Percentiles rank a stretch among this genome's conserved stretches.
Conservation (phyloP, 108 stramenopile species). For the Cyclotella kingstonii region DNA sequence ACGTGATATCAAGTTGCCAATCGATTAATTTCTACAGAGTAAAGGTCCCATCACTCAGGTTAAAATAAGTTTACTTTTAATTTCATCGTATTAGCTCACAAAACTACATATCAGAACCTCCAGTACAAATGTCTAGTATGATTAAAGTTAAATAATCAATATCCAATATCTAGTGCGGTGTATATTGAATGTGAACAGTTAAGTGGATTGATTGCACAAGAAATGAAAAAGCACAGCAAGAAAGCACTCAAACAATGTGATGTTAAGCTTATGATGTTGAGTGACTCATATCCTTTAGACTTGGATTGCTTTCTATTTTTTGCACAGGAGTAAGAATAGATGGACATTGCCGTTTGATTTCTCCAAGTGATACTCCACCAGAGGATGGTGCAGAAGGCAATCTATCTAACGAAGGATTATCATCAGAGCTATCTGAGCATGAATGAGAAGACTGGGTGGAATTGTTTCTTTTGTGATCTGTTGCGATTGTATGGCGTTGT, state of each 20-base stretch:
- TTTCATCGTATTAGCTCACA: too few species aligned
- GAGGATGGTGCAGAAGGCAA: constrained; percentile 7
- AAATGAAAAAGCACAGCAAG: too few species aligned
- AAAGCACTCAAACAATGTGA: neutral
- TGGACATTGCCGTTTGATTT: constrained; percentile 1
- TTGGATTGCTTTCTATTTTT: constrained; percentile 7
- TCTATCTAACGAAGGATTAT: constrained; percentile 5
- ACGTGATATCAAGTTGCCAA: too few species aligned
- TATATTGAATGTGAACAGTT: too few species aligned
- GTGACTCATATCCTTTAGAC: constrained; percentile 12
- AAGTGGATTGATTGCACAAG: too few species aligned
- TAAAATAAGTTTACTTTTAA: too few species aligned
- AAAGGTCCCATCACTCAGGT: too few species aligned
- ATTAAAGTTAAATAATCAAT: too few species aligned
- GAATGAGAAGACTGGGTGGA: constrained; percentile 8
- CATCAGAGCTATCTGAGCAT: constrained; percentile 13
- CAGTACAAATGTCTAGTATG: too few species aligned
- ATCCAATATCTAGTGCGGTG: too few species aligned
- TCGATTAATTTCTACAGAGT: too few species aligned
- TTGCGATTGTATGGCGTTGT: constrained; percentile 4
- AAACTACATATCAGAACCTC: too few species aligned
- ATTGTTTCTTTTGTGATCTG: constrained; percentile 22
- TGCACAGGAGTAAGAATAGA: neutral
- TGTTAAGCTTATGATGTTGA: constrained; percentile 32
- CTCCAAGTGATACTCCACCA: constrained; percentile 1